Percentiles rank a stretch among this genome's conserved stretches.
Conservation (phyloP, 2,329 filamentous ascomycete species). For the Phyllosticta citrichinensis region DNA sequence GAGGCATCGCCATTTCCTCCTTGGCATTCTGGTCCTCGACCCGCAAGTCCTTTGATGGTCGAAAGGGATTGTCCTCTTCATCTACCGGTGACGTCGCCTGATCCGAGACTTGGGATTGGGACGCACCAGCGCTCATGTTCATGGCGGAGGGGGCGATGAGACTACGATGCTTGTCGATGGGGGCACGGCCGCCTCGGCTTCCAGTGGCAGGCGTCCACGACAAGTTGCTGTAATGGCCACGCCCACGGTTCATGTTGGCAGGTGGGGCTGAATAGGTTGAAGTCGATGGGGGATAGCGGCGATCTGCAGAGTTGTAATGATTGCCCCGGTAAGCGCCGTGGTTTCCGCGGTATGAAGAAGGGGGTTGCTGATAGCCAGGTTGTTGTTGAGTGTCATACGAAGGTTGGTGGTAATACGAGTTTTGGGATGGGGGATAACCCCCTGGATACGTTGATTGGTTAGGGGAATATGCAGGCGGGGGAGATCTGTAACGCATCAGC, state of each 20-base stretch:
- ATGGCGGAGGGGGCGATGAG: constrained; percentile 13
- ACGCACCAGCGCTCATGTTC: constrained; percentile 3
- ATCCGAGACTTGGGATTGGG: constrained; percentile 12
- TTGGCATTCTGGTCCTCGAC: constrained; percentile 52
- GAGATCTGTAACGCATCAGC: constrained; percentile 29
- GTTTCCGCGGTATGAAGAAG: constrained; percentile 42
- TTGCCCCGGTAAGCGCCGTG: constrained; percentile 49
- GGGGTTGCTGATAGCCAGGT: constrained; percentile 40
- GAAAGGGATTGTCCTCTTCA: constrained; percentile 51
- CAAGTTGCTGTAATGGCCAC: constrained; percentile 53
- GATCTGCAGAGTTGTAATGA: constrained; percentile 40
- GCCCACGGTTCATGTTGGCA: constrained; percentile 38
- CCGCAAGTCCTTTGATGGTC: constrained; percentile 54
- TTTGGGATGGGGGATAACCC: constrained; percentile 33
- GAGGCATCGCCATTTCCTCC: constrained; percentile 44
- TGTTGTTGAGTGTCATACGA: constrained; percentile 48
- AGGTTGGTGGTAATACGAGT: constrained; percentile 42
- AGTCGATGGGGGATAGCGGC: constrained; percentile 34
- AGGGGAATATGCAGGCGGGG: constrained; percentile 48
- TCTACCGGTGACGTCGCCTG: constrained; percentile 29
- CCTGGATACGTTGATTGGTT: constrained; percentile 44
- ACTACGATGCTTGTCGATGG: constrained; percentile 24
- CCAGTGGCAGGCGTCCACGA: constrained; percentile 59
- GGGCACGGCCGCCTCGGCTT: constrained; percentile 41
- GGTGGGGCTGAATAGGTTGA: constrained; percentile 37